Percentiles rank a stretch among this genome's conserved stretches.
Conservation (phyloP, 2,329 filamentous ascomycete genomes). For the Emericellopsis atlantica region DNA sequence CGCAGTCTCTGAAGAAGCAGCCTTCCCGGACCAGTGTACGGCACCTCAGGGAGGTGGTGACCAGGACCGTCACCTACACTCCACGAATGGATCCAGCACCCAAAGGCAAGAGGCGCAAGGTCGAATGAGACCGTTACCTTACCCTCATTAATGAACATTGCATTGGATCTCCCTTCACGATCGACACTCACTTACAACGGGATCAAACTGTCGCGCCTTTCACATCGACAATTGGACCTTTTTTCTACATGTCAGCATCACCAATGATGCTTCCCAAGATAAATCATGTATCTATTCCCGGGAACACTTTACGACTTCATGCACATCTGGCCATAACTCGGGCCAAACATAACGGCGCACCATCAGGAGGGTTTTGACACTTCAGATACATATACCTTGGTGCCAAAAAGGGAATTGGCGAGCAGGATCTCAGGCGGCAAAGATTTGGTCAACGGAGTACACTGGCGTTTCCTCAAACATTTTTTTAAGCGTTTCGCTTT, state of each 20-base stretch:
- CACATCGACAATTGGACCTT: neutral
- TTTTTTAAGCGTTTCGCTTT: too few relatives aligned
- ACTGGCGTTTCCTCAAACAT: neutral
- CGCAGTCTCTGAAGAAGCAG: conserved; percentile 45
- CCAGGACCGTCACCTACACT: conserved; percentile 87
- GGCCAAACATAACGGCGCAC: too few relatives aligned
- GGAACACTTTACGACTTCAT: too few relatives aligned
- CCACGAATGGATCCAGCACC: conserved; percentile 77
- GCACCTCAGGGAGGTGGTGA: conserved; percentile 79
- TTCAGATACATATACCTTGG: neutral
- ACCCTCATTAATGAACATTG: neutral
- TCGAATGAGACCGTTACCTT: conserved; percentile 21
- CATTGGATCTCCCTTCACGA: too few relatives aligned
- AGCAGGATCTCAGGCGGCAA: neutral
- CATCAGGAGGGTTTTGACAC: too few relatives aligned
- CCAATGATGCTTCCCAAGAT: neutral
- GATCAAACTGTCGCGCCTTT: too few relatives aligned
- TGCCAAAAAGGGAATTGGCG: neutral
- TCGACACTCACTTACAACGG: too few relatives aligned
- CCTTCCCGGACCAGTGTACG: conserved; percentile 48
- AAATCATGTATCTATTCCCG: neutral
- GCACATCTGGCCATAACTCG: too few relatives aligned
- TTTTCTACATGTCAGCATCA: neutral
- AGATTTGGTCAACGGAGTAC: neutral
- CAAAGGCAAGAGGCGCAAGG: conserved; percentile 82